Evolutionary conservation across 129 eudicot genomes (phyloP).

Genomic region (Ambrosia trifida): DNA sequence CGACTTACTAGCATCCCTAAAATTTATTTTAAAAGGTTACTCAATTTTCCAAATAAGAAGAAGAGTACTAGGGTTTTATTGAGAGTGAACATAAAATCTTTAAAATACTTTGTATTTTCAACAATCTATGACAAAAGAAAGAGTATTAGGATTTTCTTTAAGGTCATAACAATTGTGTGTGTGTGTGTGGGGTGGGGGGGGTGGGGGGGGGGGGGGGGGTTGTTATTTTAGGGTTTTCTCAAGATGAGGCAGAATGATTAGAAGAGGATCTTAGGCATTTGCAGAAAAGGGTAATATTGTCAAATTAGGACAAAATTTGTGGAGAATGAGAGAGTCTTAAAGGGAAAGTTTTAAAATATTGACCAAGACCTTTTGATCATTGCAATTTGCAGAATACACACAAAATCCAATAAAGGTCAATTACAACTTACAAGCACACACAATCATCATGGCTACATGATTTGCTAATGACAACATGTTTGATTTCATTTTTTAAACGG

Average conservation of each 20-base stretch:
- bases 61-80: not conserved
- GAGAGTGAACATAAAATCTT: conserved; percentile 7
- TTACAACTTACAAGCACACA: too few species aligned
- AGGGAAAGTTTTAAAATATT: conserved; percentile 30
- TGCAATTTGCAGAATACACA: conserved; percentile 31
- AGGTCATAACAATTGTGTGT: not conserved
- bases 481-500: too few species aligned
- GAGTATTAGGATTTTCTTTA: not conserved
- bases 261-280: conserved; percentile 26
- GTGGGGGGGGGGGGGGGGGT: too few species aligned
- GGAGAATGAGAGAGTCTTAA: not conserved
- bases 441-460: conserved; percentile 37
- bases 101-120: not conserved
- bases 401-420: conserved; percentile 38
- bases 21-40: not conserved
- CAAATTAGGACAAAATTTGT: conserved; percentile 21
- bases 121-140: not conserved
- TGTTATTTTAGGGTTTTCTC: conserved; percentile 22
- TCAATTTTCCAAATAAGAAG: not conserved
- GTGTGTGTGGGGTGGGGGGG: too few species aligned
- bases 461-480: conserved; percentile 33
- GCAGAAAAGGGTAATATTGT: conserved; percentile 29
- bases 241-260: conserved; percentile 25
- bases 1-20: not conserved
- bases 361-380: conserved; percentile 36